A percentile compares a stretch with the other conserved stretches of the same genome.
These are phyloP conservation scores for Agaricus subrufescens DNA, from an alignment of 768 basidiomycete genomes.

Conservation along the genomic window DNA sequence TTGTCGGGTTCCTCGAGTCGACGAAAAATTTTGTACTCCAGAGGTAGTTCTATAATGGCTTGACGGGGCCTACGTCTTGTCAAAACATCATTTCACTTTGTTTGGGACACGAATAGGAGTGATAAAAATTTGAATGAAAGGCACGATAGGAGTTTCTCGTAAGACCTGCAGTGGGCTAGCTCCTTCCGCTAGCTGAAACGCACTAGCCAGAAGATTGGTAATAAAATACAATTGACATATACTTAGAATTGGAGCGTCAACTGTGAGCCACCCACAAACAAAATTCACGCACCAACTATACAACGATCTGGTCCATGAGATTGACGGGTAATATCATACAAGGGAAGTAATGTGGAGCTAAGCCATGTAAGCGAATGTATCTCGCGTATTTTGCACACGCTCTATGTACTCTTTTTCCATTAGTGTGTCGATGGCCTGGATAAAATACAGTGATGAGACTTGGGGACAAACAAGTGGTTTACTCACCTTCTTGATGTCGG, in stretches of 20 bases:
- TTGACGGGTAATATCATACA: conserved; percentile 4
- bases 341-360: conserved; percentile 24
- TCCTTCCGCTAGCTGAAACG: neutral
- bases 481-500: conserved; percentile 91
- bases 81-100: too few relatives aligned
- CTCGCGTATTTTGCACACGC: conserved; percentile 82
- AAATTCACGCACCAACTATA: neutral
- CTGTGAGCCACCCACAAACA: neutral
- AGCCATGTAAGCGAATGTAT: conserved; percentile 82
- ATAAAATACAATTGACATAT: neutral
- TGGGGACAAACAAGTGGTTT: conserved; percentile 3
- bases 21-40: too few relatives aligned
- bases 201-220: neutral
- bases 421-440: conserved; percentile 82
- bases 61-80: too few relatives aligned
- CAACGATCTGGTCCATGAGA: neutral
- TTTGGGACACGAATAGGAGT: too few relatives aligned
- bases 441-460: conserved; percentile 2
- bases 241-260: neutral
- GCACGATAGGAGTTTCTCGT: too few relatives aligned
- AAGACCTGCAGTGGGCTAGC: too few relatives aligned
- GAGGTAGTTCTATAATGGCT: too few relatives aligned
- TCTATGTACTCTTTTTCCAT: conserved; percentile 99
- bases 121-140: too few relatives aligned
- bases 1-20: too few relatives aligned